A percentile compares a stretch with the other conserved stretches of the same genome.
Evolutionary conservation across 495 filamentous ascomycete species (phyloP).

Genomic region (Saxispiralis lemnorum): DNA sequence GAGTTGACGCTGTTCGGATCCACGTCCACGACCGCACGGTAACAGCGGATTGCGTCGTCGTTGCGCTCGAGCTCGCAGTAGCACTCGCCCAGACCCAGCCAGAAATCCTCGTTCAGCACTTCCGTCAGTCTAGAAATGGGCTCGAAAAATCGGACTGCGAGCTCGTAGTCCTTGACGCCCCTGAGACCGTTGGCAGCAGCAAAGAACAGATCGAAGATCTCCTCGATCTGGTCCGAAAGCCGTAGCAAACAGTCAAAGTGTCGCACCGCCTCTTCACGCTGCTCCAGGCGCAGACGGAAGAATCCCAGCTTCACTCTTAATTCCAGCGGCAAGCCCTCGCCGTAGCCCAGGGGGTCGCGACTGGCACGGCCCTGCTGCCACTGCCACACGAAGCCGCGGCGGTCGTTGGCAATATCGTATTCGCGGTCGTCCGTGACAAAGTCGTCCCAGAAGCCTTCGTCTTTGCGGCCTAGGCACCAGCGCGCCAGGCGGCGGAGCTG

Average conservation of each 20-base stretch:
- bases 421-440: slow-evolving; percentile 67
- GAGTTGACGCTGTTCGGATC: slow-evolving; percentile 53
- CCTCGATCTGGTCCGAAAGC: slow-evolving; percentile 36
- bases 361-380: slow-evolving; percentile 39
- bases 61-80: slow-evolving; percentile 43
- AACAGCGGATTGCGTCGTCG: slow-evolving; percentile 56
- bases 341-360: slow-evolving; percentile 38
- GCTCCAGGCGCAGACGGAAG: slow-evolving; percentile 51
- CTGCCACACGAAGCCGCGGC: slow-evolving; percentile 38
- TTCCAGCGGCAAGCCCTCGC: slow-evolving; percentile 56
- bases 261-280: slow-evolving; percentile 58
- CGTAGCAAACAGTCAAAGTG: slow-evolving; percentile 41
- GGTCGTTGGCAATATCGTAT: slow-evolving; percentile 61
- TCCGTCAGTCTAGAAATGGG: slow-evolving; percentile 41
- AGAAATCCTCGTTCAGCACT: slow-evolving; percentile 42
- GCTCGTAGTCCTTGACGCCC: slow-evolving; percentile 33
- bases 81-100: slow-evolving; percentile 57
- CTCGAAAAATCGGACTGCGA: slow-evolving; percentile 59
- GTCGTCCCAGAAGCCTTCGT: slow-evolving; percentile 67
- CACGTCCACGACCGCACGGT: slow-evolving; percentile 48
- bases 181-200: slow-evolving; percentile 54
- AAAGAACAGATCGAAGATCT: slow-evolving; percentile 44
- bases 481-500: slow-evolving; percentile 53
- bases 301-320: slow-evolving; percentile 72
- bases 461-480: slow-evolving; percentile 62